Percentiles rank a stretch among this genome's conserved stretches.
Conservation (phyloP, 1,139 yeast genomes). For the Petasospora rhodanensis region DNA sequence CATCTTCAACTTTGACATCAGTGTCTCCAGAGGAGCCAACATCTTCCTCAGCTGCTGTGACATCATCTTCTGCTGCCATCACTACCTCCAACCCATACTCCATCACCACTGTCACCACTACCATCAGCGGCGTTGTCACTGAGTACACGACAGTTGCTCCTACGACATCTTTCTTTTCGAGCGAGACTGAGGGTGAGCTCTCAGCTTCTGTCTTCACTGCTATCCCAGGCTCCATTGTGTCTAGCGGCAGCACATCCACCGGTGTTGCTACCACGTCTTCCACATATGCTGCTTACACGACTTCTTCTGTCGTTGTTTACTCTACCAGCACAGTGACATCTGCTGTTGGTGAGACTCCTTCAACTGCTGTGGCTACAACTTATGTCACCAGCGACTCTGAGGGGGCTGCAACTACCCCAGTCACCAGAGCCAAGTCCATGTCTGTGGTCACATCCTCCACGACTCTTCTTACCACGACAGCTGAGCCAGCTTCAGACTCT, state of each 20-base stretch:
- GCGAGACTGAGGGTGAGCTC: not conserved
- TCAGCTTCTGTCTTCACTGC: not conserved
- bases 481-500: not conserved
- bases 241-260: conserved; percentile 2
- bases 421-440: too few relatives aligned
- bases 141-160: too few relatives aligned
- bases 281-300: not conserved
- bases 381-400: too few relatives aligned
- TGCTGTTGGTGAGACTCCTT: not conserved
- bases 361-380: too few relatives aligned
- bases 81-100: too few relatives aligned
- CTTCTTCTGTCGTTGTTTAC: too few relatives aligned
- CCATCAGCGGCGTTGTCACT: too few relatives aligned
- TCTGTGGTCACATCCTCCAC: conserved; percentile 1
- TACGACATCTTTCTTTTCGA: conserved; percentile 4
- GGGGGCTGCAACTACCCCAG: too few relatives aligned
- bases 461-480: not conserved
- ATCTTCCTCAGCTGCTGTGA: too few relatives aligned
- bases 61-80: too few relatives aligned
- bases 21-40: conserved; percentile 6
- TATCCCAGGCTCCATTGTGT: conserved; percentile 1
- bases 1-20: conserved; percentile 1
- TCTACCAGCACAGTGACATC: too few relatives aligned
- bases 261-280: conserved; percentile 3
- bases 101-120: too few relatives aligned